Base-by-base conservation (phyloP, 352 stramenopile species). In the Discostella stelligera region DNA sequence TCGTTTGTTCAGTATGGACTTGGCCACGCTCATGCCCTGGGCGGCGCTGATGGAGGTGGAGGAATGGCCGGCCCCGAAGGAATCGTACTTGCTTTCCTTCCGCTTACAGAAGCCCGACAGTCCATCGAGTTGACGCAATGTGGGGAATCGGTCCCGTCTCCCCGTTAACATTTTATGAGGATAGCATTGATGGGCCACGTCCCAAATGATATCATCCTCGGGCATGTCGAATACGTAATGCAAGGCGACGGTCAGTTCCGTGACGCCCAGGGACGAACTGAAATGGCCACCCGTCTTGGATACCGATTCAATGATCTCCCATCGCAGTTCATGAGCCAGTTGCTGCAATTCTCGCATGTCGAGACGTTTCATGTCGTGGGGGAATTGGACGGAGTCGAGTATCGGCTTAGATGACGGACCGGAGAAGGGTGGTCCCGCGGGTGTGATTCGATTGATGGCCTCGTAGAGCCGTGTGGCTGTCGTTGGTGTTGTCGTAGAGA, bases 161-260 rank as follows among this genome's bases (percentile, higher is more conserved):
- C 93, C 93, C n/a, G 93, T 96, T 9, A 96, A 74, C 70, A 96
- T 95, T 80, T 96, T 96, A 82, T 96, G 93, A 4, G 90, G 88
- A 73, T 96, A 96, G 61, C 90, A 95, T 77, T 96, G 91, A 78
- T 96, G 93, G 9, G 82, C 82, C 39, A 96, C 92, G 75, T 96
- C 93, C 93, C 93, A 96, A 44, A 95, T 92, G 58, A 96, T 96
- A 58, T 94, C 88, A 82, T 96, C 93, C 62, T 95, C 88, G 50
- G 93, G 93, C 83, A 94, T 94, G 71, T 95, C 88, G 80, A 95
- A 96, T 25, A 96, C 92, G 72, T 96, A 94, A 80, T 96, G 93
- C 25, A 96, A 72, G 0, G 93, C 93, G 10, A 95, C 89, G 16
- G 93, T 95, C 10, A 96, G 80, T 78, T 96, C 93, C 9, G 94